A percentile compares a stretch with the other conserved stretches of the same genome.
These are phyloP conservation scores for Arxiozyma slooffiae DNA, from an alignment of 1,139 yeast species.

Conservation along the genomic window DNA sequence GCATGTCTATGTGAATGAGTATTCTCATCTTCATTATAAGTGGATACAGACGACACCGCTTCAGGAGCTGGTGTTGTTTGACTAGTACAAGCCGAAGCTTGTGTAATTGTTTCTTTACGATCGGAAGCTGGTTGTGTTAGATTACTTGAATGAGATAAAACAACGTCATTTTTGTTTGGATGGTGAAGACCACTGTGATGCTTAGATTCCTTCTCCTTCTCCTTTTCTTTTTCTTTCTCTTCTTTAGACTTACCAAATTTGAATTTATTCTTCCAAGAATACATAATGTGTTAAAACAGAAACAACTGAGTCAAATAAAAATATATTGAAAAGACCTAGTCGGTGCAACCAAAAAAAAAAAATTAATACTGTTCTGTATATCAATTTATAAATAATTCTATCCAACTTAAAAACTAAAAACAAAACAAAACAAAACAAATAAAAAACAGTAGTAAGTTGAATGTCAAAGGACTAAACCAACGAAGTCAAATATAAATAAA, in stretches of 20 bases:
- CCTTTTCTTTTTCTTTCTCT: constrained; percentile 22
- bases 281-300: constrained; percentile 12
- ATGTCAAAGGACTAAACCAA: not conserved
- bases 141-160: constrained; percentile 2
- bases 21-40: constrained; percentile 10
- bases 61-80: constrained; percentile 24
- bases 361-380: not conserved
- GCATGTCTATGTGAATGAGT: not conserved
- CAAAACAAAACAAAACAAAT: not conserved
- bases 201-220: constrained; percentile 10
- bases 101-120: constrained; percentile 11
- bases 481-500: not conserved
- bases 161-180: constrained; percentile 5
- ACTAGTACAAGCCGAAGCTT: constrained; percentile 5
- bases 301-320: not conserved
- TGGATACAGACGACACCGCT: constrained; percentile 16
- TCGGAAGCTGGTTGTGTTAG: not conserved
- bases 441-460: not conserved
- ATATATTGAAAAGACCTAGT: not conserved
- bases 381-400: too few species aligned
- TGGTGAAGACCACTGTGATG: constrained; percentile 15
- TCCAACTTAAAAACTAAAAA: too few species aligned
- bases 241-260: constrained; percentile 29
- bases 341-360: too few species aligned
- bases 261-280: constrained; percentile 29